Evolutionary conservation across 2,329 filamentous ascomycete species (phyloP), one percentile per base, ranked within the genome.

Genomic region (Aschersonia sp.): DNA sequence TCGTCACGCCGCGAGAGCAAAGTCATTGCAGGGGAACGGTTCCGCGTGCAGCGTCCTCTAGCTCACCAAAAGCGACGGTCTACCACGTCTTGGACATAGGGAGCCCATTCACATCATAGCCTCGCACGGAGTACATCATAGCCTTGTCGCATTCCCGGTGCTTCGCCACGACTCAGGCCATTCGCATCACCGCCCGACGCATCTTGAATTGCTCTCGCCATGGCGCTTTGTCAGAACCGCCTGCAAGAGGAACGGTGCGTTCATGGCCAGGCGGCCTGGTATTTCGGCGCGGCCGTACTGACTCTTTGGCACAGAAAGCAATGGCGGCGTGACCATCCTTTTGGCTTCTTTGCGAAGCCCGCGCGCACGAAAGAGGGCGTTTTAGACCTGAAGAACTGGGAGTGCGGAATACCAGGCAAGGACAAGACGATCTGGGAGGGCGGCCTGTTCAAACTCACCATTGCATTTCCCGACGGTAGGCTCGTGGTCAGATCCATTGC

Each of bases 361-460:
- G 72, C 82, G 52, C 84, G 90, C 56, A 89, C 80, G 52, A 66
- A 81, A 14, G 76, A 87, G 55, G 89, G 88, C 48, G 79, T 87
- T 1, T 76, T 97, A 46, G 92, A 98, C 61, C 73, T 98, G 53
- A 95, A 95, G 74, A 78, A 81, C 54, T 98, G 92, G 92, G 89
- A 97, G 58, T 97, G 92, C 59, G 89, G 89, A 42, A 85, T 98
- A 42, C 92, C 92, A 4, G 92, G 94, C 59, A 95, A 95, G 63
- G 83, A 94, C 51, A 92, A 94, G 71, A 98, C 94, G 0, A 81
- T 97, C 29, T 98, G 92, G 92, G 89, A 94, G 60, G 89, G 89
- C n/a, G 92, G 92, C 2, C 70, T 95, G 9, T 97, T 97, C 72
- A 98, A 97, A 71, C 71, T 98, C 50, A 87, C 84, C 49, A 84